A percentile compares a stretch with the other conserved stretches of the same genome.
phyloP scores from a whole-genome alignment of 306 rosid genomes.

The Prunus salicina region DNA sequence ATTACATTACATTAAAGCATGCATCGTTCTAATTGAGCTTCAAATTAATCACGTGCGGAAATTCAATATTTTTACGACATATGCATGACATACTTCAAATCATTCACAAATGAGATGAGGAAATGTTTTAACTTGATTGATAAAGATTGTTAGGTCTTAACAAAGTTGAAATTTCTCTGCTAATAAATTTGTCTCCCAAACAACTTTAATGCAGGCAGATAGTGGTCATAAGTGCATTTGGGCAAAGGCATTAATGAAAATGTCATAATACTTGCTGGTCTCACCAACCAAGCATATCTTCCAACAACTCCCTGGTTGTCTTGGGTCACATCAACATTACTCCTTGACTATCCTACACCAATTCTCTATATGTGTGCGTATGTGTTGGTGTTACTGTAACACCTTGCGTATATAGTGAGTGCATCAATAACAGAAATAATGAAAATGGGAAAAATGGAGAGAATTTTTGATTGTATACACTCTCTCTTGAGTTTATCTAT shows the following conservation, averaged over 20 bases:
- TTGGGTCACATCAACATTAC: not conserved
- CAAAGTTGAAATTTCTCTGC: not conserved
- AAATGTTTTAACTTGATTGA: not conserved
- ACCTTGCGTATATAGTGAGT: not conserved
- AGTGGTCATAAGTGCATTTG: not conserved
- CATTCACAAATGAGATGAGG: not conserved
- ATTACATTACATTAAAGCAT: not conserved
- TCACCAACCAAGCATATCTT: slow-evolving; percentile 20
- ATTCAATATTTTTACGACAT: no score
- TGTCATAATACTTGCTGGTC: slow-evolving; percentile 8
- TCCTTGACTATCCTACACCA: not conserved
- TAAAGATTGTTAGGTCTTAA: not conserved
- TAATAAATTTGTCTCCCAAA: not conserved
- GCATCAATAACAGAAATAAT: not conserved
- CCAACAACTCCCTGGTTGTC: slow-evolving; percentile 10
- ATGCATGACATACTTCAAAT: no score
- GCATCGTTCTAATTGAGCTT: no score
- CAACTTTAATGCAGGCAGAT: not conserved
- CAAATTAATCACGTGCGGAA: no score
- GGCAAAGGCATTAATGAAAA: not conserved
- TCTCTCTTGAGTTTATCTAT: no score
- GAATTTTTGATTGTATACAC: no score
- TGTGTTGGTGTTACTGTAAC: no score
- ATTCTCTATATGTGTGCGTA: not conserved
- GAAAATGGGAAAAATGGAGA: not conserved